These are phyloP conservation scores for Besnoitia besnoiti DNA, from an alignment of 169 alveolate genomes.

Conservation along the genomic window DNA sequence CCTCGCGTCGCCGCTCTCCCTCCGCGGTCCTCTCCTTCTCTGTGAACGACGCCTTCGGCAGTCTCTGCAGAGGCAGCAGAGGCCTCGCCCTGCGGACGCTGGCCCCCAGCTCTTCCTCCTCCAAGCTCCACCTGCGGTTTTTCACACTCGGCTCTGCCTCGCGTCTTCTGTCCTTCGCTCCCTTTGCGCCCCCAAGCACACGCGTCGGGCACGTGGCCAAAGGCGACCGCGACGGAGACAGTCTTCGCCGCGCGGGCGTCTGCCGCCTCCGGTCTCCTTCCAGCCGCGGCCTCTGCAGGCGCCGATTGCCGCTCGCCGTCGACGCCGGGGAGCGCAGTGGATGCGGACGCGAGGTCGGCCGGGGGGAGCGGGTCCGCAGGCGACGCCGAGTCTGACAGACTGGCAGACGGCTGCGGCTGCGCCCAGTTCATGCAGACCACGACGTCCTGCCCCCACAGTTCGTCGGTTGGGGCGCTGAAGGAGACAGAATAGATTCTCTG, in stretches of 20 bases:
- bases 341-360: not conserved
- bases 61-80: not conserved
- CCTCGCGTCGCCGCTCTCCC: not conserved
- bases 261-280: not conserved
- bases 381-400: not conserved
- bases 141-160: not conserved
- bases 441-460: not conserved
- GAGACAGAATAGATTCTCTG: not conserved
- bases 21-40: not conserved
- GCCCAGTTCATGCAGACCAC: not conserved
- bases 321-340: not conserved
- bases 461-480: not conserved
- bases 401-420: not conserved
- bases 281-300: not conserved
- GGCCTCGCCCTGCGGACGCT: not conserved
- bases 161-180: not conserved
- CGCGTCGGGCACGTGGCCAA: conserved; percentile 5
- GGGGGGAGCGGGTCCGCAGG: not conserved
- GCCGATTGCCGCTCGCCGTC: not conserved
- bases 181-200: not conserved
- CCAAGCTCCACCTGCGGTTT: not conserved
- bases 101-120: not conserved
- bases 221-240: not conserved
- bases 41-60: not conserved
- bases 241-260: not conserved